These are phyloP conservation scores for Paraleonurus japonicus DNA, from an alignment of 257 asterid genomes.

Conservation along the genomic window DNA sequence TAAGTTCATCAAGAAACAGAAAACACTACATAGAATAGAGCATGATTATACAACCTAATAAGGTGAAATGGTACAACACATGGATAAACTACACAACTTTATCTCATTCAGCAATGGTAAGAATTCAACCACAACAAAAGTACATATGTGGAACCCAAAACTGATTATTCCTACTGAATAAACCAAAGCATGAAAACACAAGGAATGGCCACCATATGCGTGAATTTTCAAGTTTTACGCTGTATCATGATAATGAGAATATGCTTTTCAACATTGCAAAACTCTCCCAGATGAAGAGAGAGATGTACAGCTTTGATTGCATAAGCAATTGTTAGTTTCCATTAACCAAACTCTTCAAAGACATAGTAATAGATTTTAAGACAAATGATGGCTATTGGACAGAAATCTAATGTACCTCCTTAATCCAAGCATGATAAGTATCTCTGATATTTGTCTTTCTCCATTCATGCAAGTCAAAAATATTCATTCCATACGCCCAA, in stretches of 20 bases:
- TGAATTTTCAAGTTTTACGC: background rate
- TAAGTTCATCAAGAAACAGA: background rate
- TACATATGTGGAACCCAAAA: background rate
- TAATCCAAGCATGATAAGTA: constrained; percentile 90
- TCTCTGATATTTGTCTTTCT: constrained; percentile 72
- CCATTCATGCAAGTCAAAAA: constrained; percentile 84
- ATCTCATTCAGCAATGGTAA: background rate
- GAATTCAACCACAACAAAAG: background rate
- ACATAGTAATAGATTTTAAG: constrained; percentile 16
- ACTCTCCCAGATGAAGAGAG: background rate
- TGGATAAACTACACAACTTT: background rate
- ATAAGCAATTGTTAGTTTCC: background rate
- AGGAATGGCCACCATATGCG: background rate
- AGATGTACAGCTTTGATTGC: constrained; percentile 9
- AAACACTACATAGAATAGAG: background rate
- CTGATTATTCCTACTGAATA: background rate
- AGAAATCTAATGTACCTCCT: constrained; percentile 57
- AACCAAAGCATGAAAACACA: background rate
- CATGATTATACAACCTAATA: background rate
- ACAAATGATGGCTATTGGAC: constrained; percentile 3
- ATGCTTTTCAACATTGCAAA: background rate
- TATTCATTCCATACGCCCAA: constrained; percentile 99
- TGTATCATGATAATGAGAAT: background rate
- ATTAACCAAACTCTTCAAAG: background rate
- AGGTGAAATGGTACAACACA: constrained; percentile 12